Percentiles rank a stretch among this genome's conserved stretches.
These are phyloP conservation scores for Umbelopsis sp. DNA, from an alignment of 192 early-diverging fungal species.

Conservation along the genomic window DNA sequence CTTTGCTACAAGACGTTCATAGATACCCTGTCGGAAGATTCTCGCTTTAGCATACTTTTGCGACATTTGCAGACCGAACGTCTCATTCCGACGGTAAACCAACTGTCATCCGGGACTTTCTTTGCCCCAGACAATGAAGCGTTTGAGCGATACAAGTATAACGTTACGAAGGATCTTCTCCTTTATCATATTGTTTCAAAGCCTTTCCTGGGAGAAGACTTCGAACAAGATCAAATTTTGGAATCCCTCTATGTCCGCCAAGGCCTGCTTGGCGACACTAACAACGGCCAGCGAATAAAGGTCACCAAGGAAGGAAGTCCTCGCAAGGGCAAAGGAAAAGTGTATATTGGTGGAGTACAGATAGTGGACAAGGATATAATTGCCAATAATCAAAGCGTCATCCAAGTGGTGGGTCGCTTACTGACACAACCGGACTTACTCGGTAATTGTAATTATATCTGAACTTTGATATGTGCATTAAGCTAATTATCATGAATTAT, in stretches of 20 bases:
- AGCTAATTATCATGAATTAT: neutral
- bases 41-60: constrained; percentile 52
- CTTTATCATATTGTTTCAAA: constrained; percentile 32
- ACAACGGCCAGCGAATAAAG: constrained; percentile 23
- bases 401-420: constrained; percentile 50
- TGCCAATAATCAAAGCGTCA: constrained; percentile 43
- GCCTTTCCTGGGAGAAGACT: constrained; percentile 6
- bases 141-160: constrained; percentile 36
- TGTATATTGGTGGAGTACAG: constrained; percentile 23
- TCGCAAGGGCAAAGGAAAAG: neutral
- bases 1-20: constrained; percentile 41
- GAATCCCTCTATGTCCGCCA: constrained; percentile 24
- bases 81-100: constrained; percentile 57
- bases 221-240: constrained; percentile 27
- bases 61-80: constrained; percentile 55
- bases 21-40: constrained; percentile 57
- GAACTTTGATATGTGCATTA: neutral
- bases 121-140: constrained; percentile 64
- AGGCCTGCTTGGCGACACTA: constrained; percentile 14
- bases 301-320: constrained; percentile 4
- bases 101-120: constrained; percentile 54
- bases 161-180: constrained; percentile 18
- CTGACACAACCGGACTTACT: constrained; percentile 41
- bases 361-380: constrained; percentile 37
- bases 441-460: constrained; percentile 25